These are phyloP conservation scores for Aspergillus campestris DNA, from an alignment of 495 filamentous ascomycete species.

Conservation along the genomic window DNA sequence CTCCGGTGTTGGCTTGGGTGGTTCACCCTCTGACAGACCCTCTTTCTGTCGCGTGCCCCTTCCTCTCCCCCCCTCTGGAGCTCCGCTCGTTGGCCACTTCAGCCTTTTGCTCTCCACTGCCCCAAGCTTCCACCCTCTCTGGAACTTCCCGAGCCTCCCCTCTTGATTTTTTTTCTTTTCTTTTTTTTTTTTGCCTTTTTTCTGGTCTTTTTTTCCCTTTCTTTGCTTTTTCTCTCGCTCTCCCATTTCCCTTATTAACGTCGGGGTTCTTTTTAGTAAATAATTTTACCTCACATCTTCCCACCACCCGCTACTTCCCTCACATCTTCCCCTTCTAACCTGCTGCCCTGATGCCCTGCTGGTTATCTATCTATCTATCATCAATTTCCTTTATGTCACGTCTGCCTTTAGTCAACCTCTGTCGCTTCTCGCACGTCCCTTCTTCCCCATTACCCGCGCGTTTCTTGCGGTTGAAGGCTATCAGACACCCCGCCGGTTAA, in stretches of 20 bases:
- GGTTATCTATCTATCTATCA: constrained; percentile 29
- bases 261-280: constrained; percentile 34
- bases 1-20: too few relatives aligned
- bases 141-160: not conserved
- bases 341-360: constrained; percentile 12
- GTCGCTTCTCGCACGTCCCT: constrained; percentile 26
- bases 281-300: constrained; percentile 39
- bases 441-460: constrained; percentile 39
- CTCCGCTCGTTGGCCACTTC: too few relatives aligned
- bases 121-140: too few relatives aligned
- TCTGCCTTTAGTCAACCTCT: constrained; percentile 8
- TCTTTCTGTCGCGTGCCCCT: too few relatives aligned
- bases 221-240: constrained; percentile 4
- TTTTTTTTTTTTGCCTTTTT: not conserved
- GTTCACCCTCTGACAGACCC: too few relatives aligned
- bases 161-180: constrained; percentile 3
- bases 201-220: constrained; percentile 5
- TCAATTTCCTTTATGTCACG: constrained; percentile 43
- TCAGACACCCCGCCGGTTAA: constrained; percentile 12
- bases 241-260: constrained; percentile 7
- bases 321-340: constrained; percentile 17
- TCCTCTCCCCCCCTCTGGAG: too few relatives aligned
- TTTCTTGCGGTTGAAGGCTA: constrained; percentile 29
- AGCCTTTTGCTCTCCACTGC: too few relatives aligned
- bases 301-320: constrained; percentile 17